phyloP scores from a whole-genome alignment of 73 alveolate species.

The Tetrahymena borealis region DNA sequence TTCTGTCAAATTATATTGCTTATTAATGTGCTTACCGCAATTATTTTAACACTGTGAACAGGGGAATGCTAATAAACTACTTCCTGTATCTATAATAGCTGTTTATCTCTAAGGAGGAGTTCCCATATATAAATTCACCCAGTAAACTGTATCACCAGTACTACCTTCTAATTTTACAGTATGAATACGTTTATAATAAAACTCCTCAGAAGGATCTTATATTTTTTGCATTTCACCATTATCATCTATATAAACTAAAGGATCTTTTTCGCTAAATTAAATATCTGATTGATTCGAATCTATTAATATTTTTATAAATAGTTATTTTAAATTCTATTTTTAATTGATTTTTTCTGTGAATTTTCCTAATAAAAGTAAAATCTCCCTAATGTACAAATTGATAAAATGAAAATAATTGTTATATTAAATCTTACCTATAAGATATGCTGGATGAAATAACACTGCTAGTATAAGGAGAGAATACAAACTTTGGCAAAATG shows the following conservation, averaged over 20 bases:
- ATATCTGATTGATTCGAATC: too few relatives aligned
- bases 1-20: background rate
- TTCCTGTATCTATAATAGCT: slow-evolving; percentile 84
- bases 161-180: background rate
- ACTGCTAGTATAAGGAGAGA: too few relatives aligned
- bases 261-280: background rate
- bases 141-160: background rate
- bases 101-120: slow-evolving; percentile 59
- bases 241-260: background rate
- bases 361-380: too few relatives aligned
- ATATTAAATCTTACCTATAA: too few relatives aligned
- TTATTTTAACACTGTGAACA: slow-evolving; percentile 55
- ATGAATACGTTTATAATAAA: background rate
- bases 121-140: slow-evolving; percentile 58
- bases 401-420: too few relatives aligned
- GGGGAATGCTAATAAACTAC: slow-evolving; percentile 81
- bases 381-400: too few relatives aligned
- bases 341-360: too few relatives aligned
- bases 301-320: too few relatives aligned
- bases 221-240: background rate
- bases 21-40: slow-evolving; percentile 74
- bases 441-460: too few relatives aligned
- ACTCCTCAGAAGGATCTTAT: background rate
- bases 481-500: too few relatives aligned
- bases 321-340: too few relatives aligned